Evolutionary conservation across 1,284 basidiomycete genomes (phyloP).

Genomic region (Cutaneotrichosporon sp.): DNA sequence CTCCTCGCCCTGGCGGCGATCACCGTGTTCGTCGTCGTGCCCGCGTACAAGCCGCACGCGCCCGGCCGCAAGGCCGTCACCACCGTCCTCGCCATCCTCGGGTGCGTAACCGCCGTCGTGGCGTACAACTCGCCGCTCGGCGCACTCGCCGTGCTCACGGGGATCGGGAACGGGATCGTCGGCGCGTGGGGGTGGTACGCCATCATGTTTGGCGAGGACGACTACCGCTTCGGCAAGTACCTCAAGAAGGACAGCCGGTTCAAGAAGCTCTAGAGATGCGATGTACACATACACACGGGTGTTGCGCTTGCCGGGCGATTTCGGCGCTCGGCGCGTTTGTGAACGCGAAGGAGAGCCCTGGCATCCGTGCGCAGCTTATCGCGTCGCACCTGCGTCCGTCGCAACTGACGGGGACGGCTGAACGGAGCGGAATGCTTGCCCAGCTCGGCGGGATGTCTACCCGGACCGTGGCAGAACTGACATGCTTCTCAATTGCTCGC

Average conservation of each 20-base stretch:
- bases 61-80: slow-evolving; percentile 39
- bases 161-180: slow-evolving; percentile 41
- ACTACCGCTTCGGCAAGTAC: slow-evolving; percentile 30
- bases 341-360: no score
- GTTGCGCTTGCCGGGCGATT: no score
- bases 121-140: slow-evolving; percentile 44
- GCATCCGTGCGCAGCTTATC: no score
- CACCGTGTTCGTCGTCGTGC: slow-evolving; percentile 42
- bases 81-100: slow-evolving; percentile 40
- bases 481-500: no score
- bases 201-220: slow-evolving; percentile 46
- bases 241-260: slow-evolving; percentile 28
- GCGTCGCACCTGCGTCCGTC: no score
- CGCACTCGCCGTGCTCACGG: slow-evolving; percentile 39
- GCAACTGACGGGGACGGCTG: no score
- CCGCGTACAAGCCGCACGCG: slow-evolving; percentile 33
- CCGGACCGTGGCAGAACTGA: no score
- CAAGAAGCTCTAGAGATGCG: slow-evolving; percentile 19
- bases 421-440: no score
- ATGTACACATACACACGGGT: neutral
- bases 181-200: slow-evolving; percentile 53
- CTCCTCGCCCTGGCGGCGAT: slow-evolving; percentile 40
- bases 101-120: slow-evolving; percentile 33
- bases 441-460: no score
- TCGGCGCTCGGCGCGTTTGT: no score